These are phyloP conservation scores for Cicer bijugum DNA, from an alignment of 306 rosid genomes.

Conservation along the genomic window DNA sequence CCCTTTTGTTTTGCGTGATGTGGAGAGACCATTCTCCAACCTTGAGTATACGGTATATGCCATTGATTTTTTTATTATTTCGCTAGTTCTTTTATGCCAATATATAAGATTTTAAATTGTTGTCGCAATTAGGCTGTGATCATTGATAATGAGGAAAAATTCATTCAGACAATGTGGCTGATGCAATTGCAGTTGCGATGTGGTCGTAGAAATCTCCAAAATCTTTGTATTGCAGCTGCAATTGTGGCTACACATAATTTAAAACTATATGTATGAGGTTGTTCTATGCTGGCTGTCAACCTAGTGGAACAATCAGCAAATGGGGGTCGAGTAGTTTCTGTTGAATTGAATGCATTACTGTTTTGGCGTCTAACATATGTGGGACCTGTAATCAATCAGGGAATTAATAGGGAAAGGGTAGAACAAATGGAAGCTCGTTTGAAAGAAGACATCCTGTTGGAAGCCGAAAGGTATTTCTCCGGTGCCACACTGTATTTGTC, in stretches of 20 bases:
- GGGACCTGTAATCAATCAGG: constrained; percentile 55
- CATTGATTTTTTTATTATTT: neutral
- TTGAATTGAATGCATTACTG: constrained; percentile 22
- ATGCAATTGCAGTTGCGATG: neutral
- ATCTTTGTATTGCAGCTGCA: neutral
- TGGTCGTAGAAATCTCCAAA: neutral
- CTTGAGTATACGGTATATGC: constrained; percentile 77
- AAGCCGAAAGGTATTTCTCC: constrained; percentile 76
- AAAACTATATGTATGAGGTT: neutral
- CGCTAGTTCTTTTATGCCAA: neutral
- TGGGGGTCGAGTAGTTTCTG: constrained; percentile 40
- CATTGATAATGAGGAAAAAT: neutral
- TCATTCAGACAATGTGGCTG: neutral
- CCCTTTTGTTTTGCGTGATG: constrained; percentile 85
- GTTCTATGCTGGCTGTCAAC: neutral
- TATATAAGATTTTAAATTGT: neutral
- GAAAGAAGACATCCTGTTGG: constrained; percentile 76
- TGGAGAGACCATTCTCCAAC: constrained; percentile 88
- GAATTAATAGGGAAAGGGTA: constrained; percentile 80
- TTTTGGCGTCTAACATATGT: constrained; percentile 26
- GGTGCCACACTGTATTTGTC: constrained; percentile 31
- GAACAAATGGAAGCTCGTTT: constrained; percentile 93
- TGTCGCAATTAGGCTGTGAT: neutral
- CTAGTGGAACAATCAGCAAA: neutral
- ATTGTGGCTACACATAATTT: neutral